Evolutionary conservation across 2,329 filamentous ascomycete species (phyloP), one percentile per base, ranked within the genome.

Genomic region (Aspergillus fructus): DNA sequence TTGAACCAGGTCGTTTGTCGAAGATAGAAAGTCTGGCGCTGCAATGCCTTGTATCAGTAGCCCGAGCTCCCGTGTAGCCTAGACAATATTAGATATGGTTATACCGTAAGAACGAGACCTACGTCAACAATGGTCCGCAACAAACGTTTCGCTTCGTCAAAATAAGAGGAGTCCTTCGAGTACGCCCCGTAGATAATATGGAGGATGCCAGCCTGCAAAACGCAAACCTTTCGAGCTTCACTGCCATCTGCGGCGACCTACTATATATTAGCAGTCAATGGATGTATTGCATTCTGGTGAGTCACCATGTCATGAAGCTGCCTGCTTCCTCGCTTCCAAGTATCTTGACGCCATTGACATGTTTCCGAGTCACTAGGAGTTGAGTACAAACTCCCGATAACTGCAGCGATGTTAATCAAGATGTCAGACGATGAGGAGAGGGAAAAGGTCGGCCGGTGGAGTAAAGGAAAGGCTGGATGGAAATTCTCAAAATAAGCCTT

Each of bases 1-100:
- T 15, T 73, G 68, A 53, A 70, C 70, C 9, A 30, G 27, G 27
- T 17, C 41, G 27, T 37, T 24, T 27, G 24, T 24, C 24, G 42
- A 49, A 3, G 53, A 47, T 9, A 33, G 53, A 5, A 24, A 42
- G 19, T 49, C 53, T 7, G 53, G 33, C 23, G 34, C 49, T 13
- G 45, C 30, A 17, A 55, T 49, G 4, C 47, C 53, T 42, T 49
- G 53, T 19, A 33, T 21, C 45, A 55, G 21, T 9, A 55, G 23
- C 12, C 53, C 53, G 0, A 55, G 33, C 21, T 55, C 53, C 3
- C 45, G 45, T 8, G 27, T 37, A n/a, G 43, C 43, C 53, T 55
- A 34, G 9, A 27, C 12, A 13, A 15, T 2, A 19, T 33, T 33
- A 49, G 33, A 17, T 3, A 17, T 5, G 11, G 12, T 49, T 19